Evolutionary conservation across 169 alveolate genomes (phyloP).

Genomic region (Plasmodium reichenowi): DNA sequence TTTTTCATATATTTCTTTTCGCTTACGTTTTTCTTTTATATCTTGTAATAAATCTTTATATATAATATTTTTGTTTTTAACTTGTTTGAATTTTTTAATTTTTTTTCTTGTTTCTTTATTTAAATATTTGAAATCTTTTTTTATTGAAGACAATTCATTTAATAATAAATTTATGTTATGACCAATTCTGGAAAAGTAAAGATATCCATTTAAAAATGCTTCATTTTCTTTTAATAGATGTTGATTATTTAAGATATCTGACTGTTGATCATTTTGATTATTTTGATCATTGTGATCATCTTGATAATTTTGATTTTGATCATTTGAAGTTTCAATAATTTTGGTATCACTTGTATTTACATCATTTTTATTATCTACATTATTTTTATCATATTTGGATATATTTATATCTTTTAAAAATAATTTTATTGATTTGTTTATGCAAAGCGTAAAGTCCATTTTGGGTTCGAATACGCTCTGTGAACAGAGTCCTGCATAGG

Average conservation of each 20-base stretch:
- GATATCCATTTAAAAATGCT: constrained; percentile 59
- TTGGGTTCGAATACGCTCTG: constrained; percentile 75
- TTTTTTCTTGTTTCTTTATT: constrained; percentile 43
- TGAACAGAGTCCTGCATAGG: constrained; percentile 46
- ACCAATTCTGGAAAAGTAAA: constrained; percentile 35
- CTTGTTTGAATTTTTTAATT: constrained; percentile 19
- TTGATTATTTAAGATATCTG: neutral
- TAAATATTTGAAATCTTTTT: constrained; percentile 43
- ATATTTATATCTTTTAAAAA: constrained; percentile 26
- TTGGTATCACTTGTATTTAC: neutral
- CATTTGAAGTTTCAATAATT: neutral
- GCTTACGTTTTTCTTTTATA: constrained; percentile 36
- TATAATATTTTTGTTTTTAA: constrained; percentile 59
- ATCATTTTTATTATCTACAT: neutral
- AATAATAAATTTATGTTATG: constrained; percentile 47
- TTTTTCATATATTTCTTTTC: constrained; percentile 60
- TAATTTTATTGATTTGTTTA: constrained; percentile 57
- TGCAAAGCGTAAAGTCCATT: constrained; percentile 43
- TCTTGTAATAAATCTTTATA: constrained; percentile 35
- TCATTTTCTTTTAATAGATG: constrained; percentile 21
- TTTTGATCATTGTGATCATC: neutral
- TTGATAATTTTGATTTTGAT: neutral
- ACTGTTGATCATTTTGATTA: neutral
- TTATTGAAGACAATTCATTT: constrained; percentile 43
- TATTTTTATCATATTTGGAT: neutral